Conservation (phyloP, 2,329 filamentous ascomycete genomes). For the Fusarium sp. region DNA sequence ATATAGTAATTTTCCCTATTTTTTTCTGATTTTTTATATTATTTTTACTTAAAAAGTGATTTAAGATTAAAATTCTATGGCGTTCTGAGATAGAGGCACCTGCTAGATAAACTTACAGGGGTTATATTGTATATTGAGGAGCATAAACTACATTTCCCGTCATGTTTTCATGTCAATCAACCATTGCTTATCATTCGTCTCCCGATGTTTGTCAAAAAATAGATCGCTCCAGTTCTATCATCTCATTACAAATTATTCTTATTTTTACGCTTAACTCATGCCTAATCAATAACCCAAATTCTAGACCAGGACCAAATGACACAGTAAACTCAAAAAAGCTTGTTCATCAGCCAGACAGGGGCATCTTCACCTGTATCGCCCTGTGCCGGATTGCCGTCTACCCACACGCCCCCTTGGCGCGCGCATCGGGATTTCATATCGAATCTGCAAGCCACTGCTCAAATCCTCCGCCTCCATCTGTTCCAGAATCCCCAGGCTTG, state of each 20-base stretch:
- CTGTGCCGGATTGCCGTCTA: constrained; percentile 42
- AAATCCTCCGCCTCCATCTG: constrained; percentile 46
- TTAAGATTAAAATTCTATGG: too few species aligned
- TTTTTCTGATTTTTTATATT: too few species aligned
- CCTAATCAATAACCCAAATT: constrained; percentile 3
- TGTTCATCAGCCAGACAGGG: constrained; percentile 38
- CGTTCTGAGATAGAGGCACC: too few species aligned
- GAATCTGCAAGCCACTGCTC: constrained; percentile 46
- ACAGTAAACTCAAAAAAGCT: constrained; percentile 22
- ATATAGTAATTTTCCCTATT: too few species aligned
- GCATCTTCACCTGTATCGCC: constrained; percentile 14
- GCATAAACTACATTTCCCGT: neutral
- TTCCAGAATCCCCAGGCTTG: constrained; percentile 30
- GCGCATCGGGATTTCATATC: constrained; percentile 32
- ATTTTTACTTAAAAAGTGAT: too few species aligned
- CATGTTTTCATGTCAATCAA: neutral
- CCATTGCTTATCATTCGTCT: neutral
- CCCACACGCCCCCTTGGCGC: constrained; percentile 8
- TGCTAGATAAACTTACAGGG: too few species aligned
- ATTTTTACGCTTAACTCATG: constrained; percentile 14
- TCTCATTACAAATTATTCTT: constrained; percentile 9
- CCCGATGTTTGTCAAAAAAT: neutral
- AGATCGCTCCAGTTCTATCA: neutral
- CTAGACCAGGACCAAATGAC: constrained; percentile 30
- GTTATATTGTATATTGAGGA: constrained; percentile 1